A percentile compares a stretch with the other conserved stretches of the same genome.
Conservation (phyloP, 768 basidiomycete genomes). For the Leccinum subtestaceum region DNA sequence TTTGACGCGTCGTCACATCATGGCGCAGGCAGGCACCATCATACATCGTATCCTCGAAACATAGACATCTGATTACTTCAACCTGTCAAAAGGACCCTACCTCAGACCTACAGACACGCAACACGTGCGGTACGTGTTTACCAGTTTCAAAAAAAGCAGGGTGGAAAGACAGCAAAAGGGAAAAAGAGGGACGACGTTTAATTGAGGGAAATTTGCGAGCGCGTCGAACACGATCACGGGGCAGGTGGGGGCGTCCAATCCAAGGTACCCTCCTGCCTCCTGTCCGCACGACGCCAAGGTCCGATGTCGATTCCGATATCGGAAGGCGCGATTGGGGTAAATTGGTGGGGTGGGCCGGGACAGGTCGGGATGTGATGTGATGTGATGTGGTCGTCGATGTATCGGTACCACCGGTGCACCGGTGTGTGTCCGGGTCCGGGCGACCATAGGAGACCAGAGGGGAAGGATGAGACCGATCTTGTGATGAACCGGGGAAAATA, state of each 20-base stretch:
- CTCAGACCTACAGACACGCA: neutral
- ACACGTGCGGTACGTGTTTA: neutral
- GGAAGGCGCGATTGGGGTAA: neutral
- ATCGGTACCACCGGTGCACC: neutral
- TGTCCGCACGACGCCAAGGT: constrained; percentile 2
- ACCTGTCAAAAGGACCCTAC: neutral
- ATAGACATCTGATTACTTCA: neutral
- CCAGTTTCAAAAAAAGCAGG: neutral
- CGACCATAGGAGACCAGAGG: neutral
- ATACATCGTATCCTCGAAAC: neutral
- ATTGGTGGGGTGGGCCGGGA: neutral
- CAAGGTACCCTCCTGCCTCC: neutral
- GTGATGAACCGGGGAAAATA: neutral
- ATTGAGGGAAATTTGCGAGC: constrained; percentile 10
- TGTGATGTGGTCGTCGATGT: neutral
- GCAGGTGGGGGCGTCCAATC: neutral
- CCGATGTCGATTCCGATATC: constrained; percentile 6
- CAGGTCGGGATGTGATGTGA: neutral
- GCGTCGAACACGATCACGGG: neutral
- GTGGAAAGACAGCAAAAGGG: neutral
- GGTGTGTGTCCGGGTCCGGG: neutral
- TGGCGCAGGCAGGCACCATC: neutral
- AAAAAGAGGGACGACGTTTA: neutral
- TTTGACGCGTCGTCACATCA: neutral
- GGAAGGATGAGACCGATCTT: neutral